Base-by-base conservation (phyloP, 73 alveolate species). In the Diophrys sp. region DNA sequence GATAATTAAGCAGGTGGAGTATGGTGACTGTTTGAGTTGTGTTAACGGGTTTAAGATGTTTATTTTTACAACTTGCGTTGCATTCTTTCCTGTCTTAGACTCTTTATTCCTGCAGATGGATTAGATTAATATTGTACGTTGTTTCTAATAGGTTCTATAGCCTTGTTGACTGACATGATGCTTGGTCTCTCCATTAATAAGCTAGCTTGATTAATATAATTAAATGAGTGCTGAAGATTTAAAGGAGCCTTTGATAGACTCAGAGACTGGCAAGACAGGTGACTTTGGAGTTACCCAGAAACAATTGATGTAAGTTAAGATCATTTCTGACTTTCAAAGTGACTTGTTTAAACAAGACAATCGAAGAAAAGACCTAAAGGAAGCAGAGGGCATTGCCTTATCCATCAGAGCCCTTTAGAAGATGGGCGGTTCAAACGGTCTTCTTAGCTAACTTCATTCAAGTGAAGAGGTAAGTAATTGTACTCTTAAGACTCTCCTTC, bases 401-500 rank as follows among this genome's bases (percentile, higher is more conserved):
- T 54, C 76, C 71, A 5, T 71, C 54, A n/a, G n/a, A 27, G 5
- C 1, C 25, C 24, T 66, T 31, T 14, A 66, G 25, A 14, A 30
- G 0, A 14, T 31, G 0, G 85, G 85, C 1, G 76, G 71, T 23
- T 32, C 54, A 0, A 34, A 66, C 26, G 85, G 85, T 14, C 78
- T 77, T 31, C 70, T 77, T 1, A 67, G 78, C 29, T 54, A 54
- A 2, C 54, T 77, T 1, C 29, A 29, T 27, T 66, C 85, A n/a
- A 57, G 71, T 54, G 72, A 67, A 5, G 67, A 31, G 1, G 55
- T 32, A 14, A 70, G 73, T 11, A 31, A 29, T 1, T 31, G 32
- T 11, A 2, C 5, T 68, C 55, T 26, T 18, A 2, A 5, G 2
- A 2, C 11, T 18, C 5, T 2, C 23, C 23, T 29, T 24, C 1